Evolutionary conservation across 2,329 filamentous ascomycete genomes (phyloP).

Genomic region (Pseudogymnoascus sp.): DNA sequence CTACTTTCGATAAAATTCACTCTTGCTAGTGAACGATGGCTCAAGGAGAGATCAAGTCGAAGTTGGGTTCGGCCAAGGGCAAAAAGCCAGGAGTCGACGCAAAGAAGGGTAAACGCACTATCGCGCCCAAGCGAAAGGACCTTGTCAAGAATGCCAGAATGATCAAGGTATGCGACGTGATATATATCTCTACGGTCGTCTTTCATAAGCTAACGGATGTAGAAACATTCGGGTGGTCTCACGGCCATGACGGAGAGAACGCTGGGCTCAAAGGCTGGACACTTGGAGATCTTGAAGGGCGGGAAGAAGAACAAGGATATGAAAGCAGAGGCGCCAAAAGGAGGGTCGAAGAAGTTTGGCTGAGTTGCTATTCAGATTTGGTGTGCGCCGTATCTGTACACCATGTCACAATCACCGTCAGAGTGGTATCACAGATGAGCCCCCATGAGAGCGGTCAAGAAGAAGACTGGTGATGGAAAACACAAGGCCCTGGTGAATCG

Average conservation of each 20-base stretch:
- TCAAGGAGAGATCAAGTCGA: slow-evolving; percentile 27
- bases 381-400: not conserved
- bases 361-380: slow-evolving; percentile 15
- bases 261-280: slow-evolving; percentile 58
- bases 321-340: slow-evolving; percentile 25
- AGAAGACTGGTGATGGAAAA: not conserved
- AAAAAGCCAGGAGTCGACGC: slow-evolving; percentile 33
- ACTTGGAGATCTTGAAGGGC: slow-evolving; percentile 58
- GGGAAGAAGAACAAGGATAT: slow-evolving; percentile 51
- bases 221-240: slow-evolving; percentile 55
- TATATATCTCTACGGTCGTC: not conserved
- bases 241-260: slow-evolving; percentile 58
- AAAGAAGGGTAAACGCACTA: slow-evolving; percentile 50
- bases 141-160: slow-evolving; percentile 53
- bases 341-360: slow-evolving; percentile 28
- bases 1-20: not conserved
- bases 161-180: slow-evolving; percentile 41
- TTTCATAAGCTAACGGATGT: slow-evolving; percentile 9
- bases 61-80: slow-evolving; percentile 21
- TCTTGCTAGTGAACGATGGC: slow-evolving; percentile 21
- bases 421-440: not conserved
- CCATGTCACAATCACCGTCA: not conserved
- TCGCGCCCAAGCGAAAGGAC: slow-evolving; percentile 57
- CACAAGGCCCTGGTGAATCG: not conserved
- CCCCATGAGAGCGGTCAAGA: not conserved